Evolutionary conservation across 768 basidiomycete genomes (phyloP), one percentile per base, ranked within the genome.

Genomic region (Chalciporus piperatus): DNA sequence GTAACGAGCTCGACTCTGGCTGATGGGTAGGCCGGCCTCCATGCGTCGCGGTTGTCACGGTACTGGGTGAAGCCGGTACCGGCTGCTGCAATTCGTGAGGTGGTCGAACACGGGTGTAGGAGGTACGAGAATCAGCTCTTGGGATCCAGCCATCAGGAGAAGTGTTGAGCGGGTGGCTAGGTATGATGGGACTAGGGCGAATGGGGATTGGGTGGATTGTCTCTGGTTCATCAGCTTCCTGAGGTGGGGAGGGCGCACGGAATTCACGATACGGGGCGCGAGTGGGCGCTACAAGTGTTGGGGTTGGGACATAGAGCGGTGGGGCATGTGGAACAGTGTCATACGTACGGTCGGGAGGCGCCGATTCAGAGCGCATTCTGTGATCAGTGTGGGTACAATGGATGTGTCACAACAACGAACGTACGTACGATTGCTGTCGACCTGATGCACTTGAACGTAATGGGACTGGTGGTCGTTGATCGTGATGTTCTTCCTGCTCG

Each of bases 111-210:
- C 13, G 38, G 8, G 66, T 62, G 32, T 56, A 55, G 5, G 61
- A 57, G 2, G 65, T 57, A 19, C 56, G 64, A 41, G 69, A 58
- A 50, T 68, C 67, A 6, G 57, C 52, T 17, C 41, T 56, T 16
- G 67, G 69, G 30, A 71, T 70, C 61, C 63, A 71, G 30, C 51
- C 59, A 19, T 70, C 69, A 1, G 52, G 53, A 33, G 58, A 59
- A 30, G 32, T 12, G 14, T 23, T 49, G 17, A 55, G 45, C 14
- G 46, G 55, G 2, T 41, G 59, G 6, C 32, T n/a, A 6, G 48
- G 17, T 16, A 58, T 30, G 25, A 41, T 45, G 1, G 67, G 56
- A 42, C 50, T 56, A 32, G 52, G 54, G 38, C 62, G 70, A 44
- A 68, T 59, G 8, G 59, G 65, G 30, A 65, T 60, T 14, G 69